Percentiles rank a stretch among this genome's conserved stretches.
phyloP scores from a whole-genome alignment of 176 grass and related monocot species.

The Musa acuminata region DNA sequence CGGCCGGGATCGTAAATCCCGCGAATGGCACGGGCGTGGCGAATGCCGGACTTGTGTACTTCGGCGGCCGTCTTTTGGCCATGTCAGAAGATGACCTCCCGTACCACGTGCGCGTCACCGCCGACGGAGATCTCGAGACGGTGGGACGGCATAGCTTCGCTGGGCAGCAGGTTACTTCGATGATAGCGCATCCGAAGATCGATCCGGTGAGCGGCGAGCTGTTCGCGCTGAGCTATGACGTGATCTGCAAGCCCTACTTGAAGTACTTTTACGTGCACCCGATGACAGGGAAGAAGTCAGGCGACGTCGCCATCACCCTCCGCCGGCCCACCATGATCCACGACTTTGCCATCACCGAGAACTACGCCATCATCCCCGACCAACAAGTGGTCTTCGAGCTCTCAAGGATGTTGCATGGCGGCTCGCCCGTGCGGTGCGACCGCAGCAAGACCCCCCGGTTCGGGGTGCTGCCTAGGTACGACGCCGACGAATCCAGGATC shows the following conservation, averaged over 20 bases:
- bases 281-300: not conserved
- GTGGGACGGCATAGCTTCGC: conserved; percentile 7
- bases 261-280: conserved; percentile 16
- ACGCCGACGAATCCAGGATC: not conserved
- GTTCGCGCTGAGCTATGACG: conserved; percentile 20
- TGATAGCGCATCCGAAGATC: conserved; percentile 23
- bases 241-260: conserved; percentile 10
- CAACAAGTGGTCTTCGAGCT: conserved; percentile 17
- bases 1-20: not conserved
- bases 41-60: conserved; percentile 10
- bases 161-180: not conserved
- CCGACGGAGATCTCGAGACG: conserved; percentile 14
- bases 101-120: conserved; percentile 12
- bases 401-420: conserved; percentile 6
- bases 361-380: conserved; percentile 15
- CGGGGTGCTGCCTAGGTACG: conserved; percentile 6
- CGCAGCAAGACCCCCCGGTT: not conserved
- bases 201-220: conserved; percentile 14
- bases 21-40: conserved; percentile 1
- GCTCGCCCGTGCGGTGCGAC: not conserved
- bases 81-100: conserved; percentile 23
- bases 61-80: conserved; percentile 11
- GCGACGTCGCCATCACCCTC: conserved; percentile 3
- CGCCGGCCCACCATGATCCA: conserved; percentile 16
- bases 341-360: conserved; percentile 27